Evolutionary conservation across 208 protist genomes (phyloP), one percentile per base, ranked within the genome.

Genomic region (Leishmania braziliensis): DNA sequence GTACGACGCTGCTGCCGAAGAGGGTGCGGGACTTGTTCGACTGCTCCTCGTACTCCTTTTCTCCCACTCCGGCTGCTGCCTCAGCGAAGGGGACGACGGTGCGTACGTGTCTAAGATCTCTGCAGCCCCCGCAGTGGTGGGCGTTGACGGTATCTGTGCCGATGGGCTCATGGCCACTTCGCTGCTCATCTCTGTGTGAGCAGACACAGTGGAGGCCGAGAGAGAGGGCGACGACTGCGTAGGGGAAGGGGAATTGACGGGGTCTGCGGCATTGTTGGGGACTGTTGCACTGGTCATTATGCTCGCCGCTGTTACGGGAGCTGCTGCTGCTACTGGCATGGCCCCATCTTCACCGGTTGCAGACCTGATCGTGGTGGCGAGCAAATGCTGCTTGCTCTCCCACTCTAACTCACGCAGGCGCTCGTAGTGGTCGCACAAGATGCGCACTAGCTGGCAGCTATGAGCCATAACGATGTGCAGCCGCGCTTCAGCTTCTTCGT

Each of bases 401-500:
- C 69, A 33, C 69, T 73, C 51, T 23, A 76, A 14, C 29, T 54
- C 50, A 29, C 72, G 72, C 48, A 76, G 72, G 5, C 29, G 33
- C 1, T 54, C 23, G 72, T 76, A 76, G 72, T 76, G 51, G 29
- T 58, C 51, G 4, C 29, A 53, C 48, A 76, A 58, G 72, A 76
- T 62, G 53, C 50, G 0, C 14, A 76, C 5, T 50, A 56, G 33
- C n/a, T 58, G 51, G 14, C 20, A 62, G 72, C 20, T 23, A 6
- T 62, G 51, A 50, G 46, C 33, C 51, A 62, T 54, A 53, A 62
- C 53, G 72, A 76, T 76, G 33, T n/a, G 51, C n/a, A 76, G 48
- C 53, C 72, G 72, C 3, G 51, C 72, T n/a, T 76, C 72, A 29
- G 51, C 51, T 43, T 76, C 72, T 62, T 76, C 53, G 48, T 62